Evolutionary conservation across 345 rosid genomes (phyloP), one percentile per base, ranked within the genome.

Genomic region (Linum usitatissimum): DNA sequence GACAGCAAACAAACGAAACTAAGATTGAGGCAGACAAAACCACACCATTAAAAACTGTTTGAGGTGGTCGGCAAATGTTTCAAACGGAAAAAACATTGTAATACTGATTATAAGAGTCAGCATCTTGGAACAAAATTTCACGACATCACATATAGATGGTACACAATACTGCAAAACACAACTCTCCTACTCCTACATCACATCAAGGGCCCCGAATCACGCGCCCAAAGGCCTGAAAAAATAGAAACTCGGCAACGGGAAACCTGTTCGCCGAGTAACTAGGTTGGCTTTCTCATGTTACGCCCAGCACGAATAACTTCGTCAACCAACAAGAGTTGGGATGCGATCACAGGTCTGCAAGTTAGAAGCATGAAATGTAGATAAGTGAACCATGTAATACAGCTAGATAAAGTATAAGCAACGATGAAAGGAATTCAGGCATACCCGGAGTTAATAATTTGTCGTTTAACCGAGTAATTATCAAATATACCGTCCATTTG

Each of bases 241-340:
- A 55, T 2, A 20, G 19, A 17, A 28, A 6, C 57, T 56, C 53
- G 2, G 59, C 39, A 23, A 23, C 2, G 28, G 28, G 28, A 23
- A 23, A 23, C 28, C 28, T 28, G 14, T 18, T 19, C 5, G 61
- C 6, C 60, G 28, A 23, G 28, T 23, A 23, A 23, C 28, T 81
- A 88, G 73, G 65, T 83, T 69, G 98, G 98, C 81, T 89, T 92
- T 80, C 96, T 78, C 98, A 92, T 92, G 70, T 92, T 92, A 34
- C 96, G 88, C 38, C 96, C 95, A 48, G 96, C 98, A 5, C 98
- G 87, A 54, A 92, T 92, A 55, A 92, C 98, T 79, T 92, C 97
- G 73, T 92, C 98, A 36, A 92, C 97, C 84, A 84, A 77, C 6
- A 92, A 87, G 77, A 92, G 75, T 78, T 92, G 98, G 6, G 98